Evolutionary conservation across 768 basidiomycete species (phyloP).

Genomic region (Lentinula detonsa): DNA sequence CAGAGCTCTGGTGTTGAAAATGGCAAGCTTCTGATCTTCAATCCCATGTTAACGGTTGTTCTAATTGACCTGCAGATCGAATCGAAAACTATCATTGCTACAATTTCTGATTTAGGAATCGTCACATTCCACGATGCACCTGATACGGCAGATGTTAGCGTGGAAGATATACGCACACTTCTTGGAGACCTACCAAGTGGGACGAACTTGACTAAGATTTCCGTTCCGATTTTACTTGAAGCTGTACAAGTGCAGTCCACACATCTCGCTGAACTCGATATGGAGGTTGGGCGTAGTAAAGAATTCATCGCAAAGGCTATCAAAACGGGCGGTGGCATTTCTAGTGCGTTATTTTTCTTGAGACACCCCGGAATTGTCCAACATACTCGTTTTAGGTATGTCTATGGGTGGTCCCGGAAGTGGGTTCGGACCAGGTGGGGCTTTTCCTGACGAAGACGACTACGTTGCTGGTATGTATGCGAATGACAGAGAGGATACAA

Average conservation of each 20-base stretch:
- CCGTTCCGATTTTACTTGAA: background rate
- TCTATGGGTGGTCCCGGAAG: background rate
- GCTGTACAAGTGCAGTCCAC: constrained; percentile 48
- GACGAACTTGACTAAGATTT: constrained; percentile 7
- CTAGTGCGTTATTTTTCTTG: background rate
- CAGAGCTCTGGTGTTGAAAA: constrained; percentile 50
- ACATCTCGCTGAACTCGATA: constrained; percentile 43
- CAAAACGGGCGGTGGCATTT: background rate
- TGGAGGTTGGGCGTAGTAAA: constrained; percentile 53
- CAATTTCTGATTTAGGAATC: constrained; percentile 59
- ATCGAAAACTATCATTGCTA: constrained; percentile 60
- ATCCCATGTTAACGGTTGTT: background rate
- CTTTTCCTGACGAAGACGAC: constrained; percentile 1
- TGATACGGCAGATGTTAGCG: constrained; percentile 40
- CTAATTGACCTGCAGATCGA: constrained; percentile 46
- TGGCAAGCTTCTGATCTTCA: constrained; percentile 42
- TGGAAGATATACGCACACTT: background rate
- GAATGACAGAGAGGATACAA: background rate
- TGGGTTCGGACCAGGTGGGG: background rate
- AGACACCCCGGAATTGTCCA: too few species aligned
- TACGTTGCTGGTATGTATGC: background rate
- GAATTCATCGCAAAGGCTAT: constrained; percentile 66
- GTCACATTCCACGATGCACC: constrained; percentile 70
- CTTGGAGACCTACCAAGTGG: background rate
- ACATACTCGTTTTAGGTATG: background rate